Evolutionary conservation across 352 stramenopile genomes (phyloP), one percentile per base, ranked within the genome.

Genomic region (Phytophthora sp.): DNA sequence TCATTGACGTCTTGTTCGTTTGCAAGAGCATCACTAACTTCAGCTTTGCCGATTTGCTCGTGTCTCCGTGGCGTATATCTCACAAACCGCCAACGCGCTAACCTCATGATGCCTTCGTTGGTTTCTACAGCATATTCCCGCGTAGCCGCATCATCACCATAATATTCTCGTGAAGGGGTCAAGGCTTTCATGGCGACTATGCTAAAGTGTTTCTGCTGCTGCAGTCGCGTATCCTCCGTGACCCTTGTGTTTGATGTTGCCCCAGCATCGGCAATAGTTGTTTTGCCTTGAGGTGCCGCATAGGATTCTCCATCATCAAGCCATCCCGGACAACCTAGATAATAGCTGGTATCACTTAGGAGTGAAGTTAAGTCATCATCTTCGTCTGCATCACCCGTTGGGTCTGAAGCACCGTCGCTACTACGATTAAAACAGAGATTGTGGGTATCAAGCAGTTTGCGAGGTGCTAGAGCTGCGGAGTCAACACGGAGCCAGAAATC

Each of bases 111-210:
- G 11, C 49, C 64, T 32, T 82, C 71, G 46, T 91, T 91, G 15
- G 77, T 87, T 71, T 91, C 82, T 10, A 77, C 48, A 2, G 77
- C 60, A 59, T 79, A 87, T 65, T 89, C 82, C 8, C 79, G 79
- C 18, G 82, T 91, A 21, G 77, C 77, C 1, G 32, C 44, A 57
- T 91, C 82, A 51, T 88, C 77, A 21, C 82, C 82, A 35, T 91
- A 91, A 48, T 75, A 77, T 15, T 71, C 74, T 20, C 27, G 42
- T 9, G 70, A 79, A 5, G 82, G 79, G 4, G 77, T 71, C 2
- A 49, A 62, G 5, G 82, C 79, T 55, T 83, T 85, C 77, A 91
- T 88, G 1, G 74, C 70, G 38, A 84, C 72, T 18, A 91, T 34
- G 5, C 79, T 72, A 51, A 89, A 87, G 8, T 56, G 51, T 28